phyloP scores from a whole-genome alignment of 768 basidiomycete genomes.

The Rhizopogon sp. region DNA sequence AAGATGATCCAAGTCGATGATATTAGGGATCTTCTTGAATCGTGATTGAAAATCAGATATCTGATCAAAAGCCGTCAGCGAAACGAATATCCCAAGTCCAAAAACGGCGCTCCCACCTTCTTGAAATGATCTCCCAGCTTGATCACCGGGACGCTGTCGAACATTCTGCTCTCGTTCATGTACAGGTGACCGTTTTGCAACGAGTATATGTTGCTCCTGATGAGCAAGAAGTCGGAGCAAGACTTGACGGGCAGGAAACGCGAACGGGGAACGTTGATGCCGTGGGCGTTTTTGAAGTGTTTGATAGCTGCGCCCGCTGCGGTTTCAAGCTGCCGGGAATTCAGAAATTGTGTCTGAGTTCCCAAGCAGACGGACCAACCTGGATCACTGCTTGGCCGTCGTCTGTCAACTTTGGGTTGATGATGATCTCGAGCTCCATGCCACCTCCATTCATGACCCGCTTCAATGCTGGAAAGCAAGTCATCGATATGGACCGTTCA shows the following conservation, averaged over 20 bases:
- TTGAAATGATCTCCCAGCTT: constrained; percentile 97
- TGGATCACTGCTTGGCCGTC: constrained; percentile 84
- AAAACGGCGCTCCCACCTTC: constrained; percentile 50
- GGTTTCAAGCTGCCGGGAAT: constrained; percentile 60
- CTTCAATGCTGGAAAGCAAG: constrained; percentile 62
- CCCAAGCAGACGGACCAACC: constrained; percentile 25
- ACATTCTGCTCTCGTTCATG: constrained; percentile 80
- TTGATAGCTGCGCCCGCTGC: constrained; percentile 94
- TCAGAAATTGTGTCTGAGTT: constrained; percentile 2
- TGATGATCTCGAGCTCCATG: constrained; percentile 93
- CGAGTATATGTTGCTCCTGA: constrained; percentile 92
- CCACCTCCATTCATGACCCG: constrained; percentile 81
- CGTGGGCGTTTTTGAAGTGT: constrained; percentile 88
- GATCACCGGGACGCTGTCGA: constrained; percentile 88
- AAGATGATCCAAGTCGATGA: constrained; percentile 89
- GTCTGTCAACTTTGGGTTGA: constrained; percentile 86
- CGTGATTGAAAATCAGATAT: constrained; percentile 89
- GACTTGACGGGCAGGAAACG: constrained; percentile 92
- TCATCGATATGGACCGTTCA: background rate
- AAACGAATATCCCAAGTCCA: background rate
- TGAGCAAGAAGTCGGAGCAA: constrained; percentile 83
- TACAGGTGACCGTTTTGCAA: constrained; percentile 84
- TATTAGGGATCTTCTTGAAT: constrained; percentile 91
- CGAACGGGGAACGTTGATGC: constrained; percentile 90
- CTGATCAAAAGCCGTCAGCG: constrained; percentile 24